Evolutionary conservation across 352 stramenopile species (phyloP).

Genomic region (Thraustochytrium sp.): DNA sequence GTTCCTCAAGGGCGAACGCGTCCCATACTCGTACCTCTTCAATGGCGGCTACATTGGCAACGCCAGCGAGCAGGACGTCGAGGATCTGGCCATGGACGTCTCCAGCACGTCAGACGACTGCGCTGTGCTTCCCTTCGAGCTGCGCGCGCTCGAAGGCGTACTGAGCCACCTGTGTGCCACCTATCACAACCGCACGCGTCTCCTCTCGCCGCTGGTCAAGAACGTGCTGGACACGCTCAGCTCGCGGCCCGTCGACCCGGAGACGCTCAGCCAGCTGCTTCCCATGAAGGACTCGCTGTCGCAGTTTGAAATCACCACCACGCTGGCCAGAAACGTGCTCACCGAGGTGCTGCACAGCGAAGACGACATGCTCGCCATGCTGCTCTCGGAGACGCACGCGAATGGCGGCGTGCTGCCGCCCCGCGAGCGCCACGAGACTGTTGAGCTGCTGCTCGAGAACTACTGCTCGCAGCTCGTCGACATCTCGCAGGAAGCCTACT

Average conservation of each 20-base stretch:
- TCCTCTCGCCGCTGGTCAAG: slow-evolving; percentile 29
- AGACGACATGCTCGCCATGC: slow-evolving; percentile 34
- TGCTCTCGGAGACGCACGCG: neutral
- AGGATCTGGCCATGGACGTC: neutral
- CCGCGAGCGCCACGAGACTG: slow-evolving; percentile 4
- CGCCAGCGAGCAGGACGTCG: too few species aligned
- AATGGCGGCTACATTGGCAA: neutral
- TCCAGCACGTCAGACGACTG: neutral
- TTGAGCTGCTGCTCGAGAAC: slow-evolving; percentile 23
- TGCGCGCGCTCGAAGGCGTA: slow-evolving; percentile 27
- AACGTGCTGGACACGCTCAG: slow-evolving; percentile 30
- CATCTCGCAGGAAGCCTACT: slow-evolving; percentile 29
- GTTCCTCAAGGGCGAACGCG: slow-evolving; percentile 16
- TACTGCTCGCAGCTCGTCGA: slow-evolving; percentile 41
- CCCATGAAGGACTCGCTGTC: slow-evolving; percentile 39
- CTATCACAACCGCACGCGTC: slow-evolving; percentile 8
- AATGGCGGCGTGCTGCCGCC: neutral
- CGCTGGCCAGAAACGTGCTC: slow-evolving; percentile 31
- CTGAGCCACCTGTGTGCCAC: neutral
- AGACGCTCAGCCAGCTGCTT: slow-evolving; percentile 24
- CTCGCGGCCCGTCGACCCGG: slow-evolving; percentile 11
- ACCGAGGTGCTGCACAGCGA: slow-evolving; percentile 29
- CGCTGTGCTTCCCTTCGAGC: neutral
- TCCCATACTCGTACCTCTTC: neutral
- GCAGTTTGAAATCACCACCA: slow-evolving; percentile 32